These are phyloP conservation scores for Pseudocercospora macadamiae DNA, from an alignment of 2,329 filamentous ascomycete genomes.

Conservation along the genomic window DNA sequence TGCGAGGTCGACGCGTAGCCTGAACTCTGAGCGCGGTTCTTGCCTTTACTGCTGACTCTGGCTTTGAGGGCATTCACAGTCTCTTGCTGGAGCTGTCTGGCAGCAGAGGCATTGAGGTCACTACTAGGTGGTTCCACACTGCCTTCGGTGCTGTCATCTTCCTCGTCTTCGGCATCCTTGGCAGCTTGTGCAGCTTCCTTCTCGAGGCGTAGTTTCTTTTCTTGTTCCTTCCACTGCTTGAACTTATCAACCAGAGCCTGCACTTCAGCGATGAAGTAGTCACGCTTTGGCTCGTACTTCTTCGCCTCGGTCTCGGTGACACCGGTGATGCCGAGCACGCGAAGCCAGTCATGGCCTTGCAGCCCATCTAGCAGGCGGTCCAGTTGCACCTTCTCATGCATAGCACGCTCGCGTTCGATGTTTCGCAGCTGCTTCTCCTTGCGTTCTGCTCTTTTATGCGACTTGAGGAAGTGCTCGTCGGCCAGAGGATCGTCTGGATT, in stretches of 20 bases:
- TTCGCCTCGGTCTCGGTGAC: constrained; percentile 85
- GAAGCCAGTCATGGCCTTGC: constrained; percentile 89
- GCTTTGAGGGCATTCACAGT: constrained; percentile 55
- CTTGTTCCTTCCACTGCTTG: constrained; percentile 81
- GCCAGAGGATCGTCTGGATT: constrained; percentile 57
- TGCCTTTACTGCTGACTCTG: constrained; percentile 40
- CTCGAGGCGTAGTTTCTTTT: constrained; percentile 78
- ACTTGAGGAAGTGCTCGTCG: constrained; percentile 59
- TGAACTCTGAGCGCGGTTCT: constrained; percentile 29
- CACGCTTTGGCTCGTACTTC: constrained; percentile 80
- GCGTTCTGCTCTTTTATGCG: constrained; percentile 63
- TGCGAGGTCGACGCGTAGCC: constrained; percentile 13
- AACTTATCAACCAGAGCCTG: constrained; percentile 85
- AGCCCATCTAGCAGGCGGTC: constrained; percentile 76
- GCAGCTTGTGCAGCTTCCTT: constrained; percentile 65
- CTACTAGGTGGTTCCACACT: constrained; percentile 62
- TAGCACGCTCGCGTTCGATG: constrained; percentile 67
- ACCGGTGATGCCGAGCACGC: constrained; percentile 84
- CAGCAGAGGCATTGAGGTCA: constrained; percentile 71
- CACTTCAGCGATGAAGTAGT: constrained; percentile 83
- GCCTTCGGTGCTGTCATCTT: constrained; percentile 43
- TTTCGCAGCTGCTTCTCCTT: constrained; percentile 71
- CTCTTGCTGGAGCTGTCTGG: constrained; percentile 76
- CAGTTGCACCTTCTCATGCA: constrained; percentile 68
- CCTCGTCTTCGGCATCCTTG: constrained; percentile 50